Evolutionary conservation across 768 basidiomycete species (phyloP), one percentile per base, ranked within the genome.

Genomic region (Fomitopsis serialis): DNA sequence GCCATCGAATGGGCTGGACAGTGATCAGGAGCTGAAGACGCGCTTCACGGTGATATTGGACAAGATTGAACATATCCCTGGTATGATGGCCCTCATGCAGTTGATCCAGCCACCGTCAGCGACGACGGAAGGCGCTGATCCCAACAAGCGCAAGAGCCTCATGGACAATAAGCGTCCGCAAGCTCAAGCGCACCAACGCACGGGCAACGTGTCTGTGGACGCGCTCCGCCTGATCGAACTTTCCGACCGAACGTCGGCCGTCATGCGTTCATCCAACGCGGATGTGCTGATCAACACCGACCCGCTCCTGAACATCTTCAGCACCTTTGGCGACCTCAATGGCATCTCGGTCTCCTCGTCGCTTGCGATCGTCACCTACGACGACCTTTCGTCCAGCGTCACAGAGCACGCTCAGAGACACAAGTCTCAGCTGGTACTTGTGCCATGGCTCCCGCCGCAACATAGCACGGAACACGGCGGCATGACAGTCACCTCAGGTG

Each of bases 161-260:
- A 21, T 50, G 17, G 7, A 25, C 3, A 19, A 15, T 8, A 29
- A 45, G 25, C 36, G 6, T 0, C 2, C 13, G 25, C 48, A 8
- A n/a, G 11, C 2, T n/a, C n/a, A n/a, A n/a, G n/a, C 7, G 9
- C 19, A 27, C n/a, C 44, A n/a, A 19, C 25, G 23, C 15, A 6
- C 23, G 12, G 25, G 17, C 25, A 17, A 48, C 19, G 69, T 83
- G 48, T 69, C 73, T 10, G 74, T 96, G 32, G 81, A 92, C 58
- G 88, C 89, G 0, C 77, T 98, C 2, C 92, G 95, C 19, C 78
- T 98, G 8, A 82, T 98, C 60, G 94, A 98, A 65, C 73, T 98
- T 43, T 89, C 91, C 1, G 86, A 86, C 35, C 87, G 97, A 54
- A 90, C 90, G 1, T 93, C 91, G 2, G 87, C 89, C 1, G 82